Percentiles rank a stretch among this genome's conserved stretches.
Evolutionary conservation across 176 grass and related monocot genomes (phyloP).

Genomic region (Tillandsia fasciculata): DNA sequence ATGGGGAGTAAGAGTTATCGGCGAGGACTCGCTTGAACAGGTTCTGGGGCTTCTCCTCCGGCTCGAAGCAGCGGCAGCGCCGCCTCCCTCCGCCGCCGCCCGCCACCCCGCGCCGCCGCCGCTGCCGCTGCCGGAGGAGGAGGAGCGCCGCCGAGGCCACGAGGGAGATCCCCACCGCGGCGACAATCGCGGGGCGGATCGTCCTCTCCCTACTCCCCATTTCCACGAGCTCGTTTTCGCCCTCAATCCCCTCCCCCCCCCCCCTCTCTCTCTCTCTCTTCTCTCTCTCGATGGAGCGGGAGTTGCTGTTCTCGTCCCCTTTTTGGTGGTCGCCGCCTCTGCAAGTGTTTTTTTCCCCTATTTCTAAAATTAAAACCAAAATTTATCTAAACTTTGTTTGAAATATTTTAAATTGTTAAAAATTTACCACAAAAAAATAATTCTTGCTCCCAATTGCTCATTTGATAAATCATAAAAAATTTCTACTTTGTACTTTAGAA

Average conservation of each 20-base stretch:
- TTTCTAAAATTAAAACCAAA: too few species aligned
- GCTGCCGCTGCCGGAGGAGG: slow-evolving; percentile 20
- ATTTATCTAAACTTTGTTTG: too few species aligned
- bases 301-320: neutral
- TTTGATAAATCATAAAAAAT: too few species aligned
- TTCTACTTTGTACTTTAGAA: too few species aligned
- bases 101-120: slow-evolving; percentile 2
- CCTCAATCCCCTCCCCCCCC: neutral
- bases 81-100: slow-evolving; percentile 9
- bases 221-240: neutral
- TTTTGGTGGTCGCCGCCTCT: too few species aligned
- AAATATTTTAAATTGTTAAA: too few species aligned
- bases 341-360: too few species aligned
- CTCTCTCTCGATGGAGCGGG: neutral
- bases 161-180: slow-evolving; percentile 20
- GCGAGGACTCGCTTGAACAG: slow-evolving; percentile 68
- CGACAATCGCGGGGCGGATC: slow-evolving; percentile 20
- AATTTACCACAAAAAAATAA: too few species aligned
- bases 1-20: slow-evolving; percentile 65
- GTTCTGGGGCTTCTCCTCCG: slow-evolving; percentile 67
- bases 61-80: slow-evolving; percentile 31
- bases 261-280: neutral
- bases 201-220: slow-evolving; percentile 33
- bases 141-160: slow-evolving; percentile 31
- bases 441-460: too few species aligned